phyloP scores from a whole-genome alignment of 768 basidiomycete genomes.

The Boletus rex-veris region DNA sequence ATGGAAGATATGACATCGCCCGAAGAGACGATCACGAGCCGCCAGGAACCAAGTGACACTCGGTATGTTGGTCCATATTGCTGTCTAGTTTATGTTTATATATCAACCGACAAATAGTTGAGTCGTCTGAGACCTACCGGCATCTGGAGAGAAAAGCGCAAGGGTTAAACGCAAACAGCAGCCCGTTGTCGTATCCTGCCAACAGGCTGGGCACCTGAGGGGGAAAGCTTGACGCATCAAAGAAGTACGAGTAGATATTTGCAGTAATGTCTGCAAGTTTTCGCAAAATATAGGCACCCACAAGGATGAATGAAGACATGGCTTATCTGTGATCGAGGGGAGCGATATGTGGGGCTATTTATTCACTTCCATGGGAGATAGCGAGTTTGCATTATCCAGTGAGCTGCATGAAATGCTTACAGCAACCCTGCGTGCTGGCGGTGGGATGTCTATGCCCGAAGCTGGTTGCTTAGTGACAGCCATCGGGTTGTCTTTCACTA shows the following conservation, averaged over 20 bases:
- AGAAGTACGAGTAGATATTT: background rate
- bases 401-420: too few species aligned
- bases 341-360: background rate
- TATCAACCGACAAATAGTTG: background rate
- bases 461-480: too few species aligned
- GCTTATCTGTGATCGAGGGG: background rate
- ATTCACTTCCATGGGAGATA: background rate
- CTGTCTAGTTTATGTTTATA: constrained; percentile 3
- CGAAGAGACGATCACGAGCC: constrained; percentile 15
- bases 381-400: too few species aligned
- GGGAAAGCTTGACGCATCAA: background rate
- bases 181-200: constrained; percentile 15
- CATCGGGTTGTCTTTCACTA: too few species aligned
- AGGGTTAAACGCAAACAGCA: constrained; percentile 15
- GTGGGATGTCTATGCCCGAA: too few species aligned
- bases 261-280: background rate
- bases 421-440: too few species aligned
- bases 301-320: background rate
- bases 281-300: background rate
- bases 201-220: constrained; percentile 11
- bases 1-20: constrained; percentile 10
- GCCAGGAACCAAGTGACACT: constrained; percentile 18
- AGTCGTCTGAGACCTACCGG: constrained; percentile 17
- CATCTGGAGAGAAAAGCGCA: constrained; percentile 14
- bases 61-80: constrained; percentile 13